A percentile compares a stretch with the other conserved stretches of the same genome.
These are phyloP conservation scores for Hippophae rhamnoides DNA, from an alignment of 306 rosid species.

Conservation along the genomic window DNA sequence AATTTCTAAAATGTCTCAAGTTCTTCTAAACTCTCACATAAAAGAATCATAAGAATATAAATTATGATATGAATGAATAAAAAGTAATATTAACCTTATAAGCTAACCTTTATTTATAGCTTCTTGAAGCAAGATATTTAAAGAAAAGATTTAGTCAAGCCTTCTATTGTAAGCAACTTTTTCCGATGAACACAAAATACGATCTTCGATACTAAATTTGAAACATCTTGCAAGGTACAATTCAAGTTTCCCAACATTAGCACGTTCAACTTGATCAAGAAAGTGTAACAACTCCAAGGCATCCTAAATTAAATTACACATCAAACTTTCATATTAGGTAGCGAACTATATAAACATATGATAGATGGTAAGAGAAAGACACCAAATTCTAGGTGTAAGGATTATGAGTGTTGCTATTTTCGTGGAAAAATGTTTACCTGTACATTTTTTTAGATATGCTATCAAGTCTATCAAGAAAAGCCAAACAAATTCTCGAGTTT, in stretches of 20 bases:
- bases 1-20: conserved; percentile 57
- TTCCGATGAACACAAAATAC: conserved; percentile 87
- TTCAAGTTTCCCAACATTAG: conserved; percentile 52
- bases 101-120: conserved; percentile 75
- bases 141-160: conserved; percentile 76
- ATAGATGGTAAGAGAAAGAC: neutral
- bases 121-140: conserved; percentile 72
- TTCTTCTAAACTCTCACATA: conserved; percentile 58
- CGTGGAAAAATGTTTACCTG: no score
- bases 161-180: conserved; percentile 86
- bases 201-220: conserved; percentile 93
- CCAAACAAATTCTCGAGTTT: no score
- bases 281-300: conserved; percentile 96
- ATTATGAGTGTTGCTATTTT: no score
- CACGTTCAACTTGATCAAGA: conserved; percentile 86
- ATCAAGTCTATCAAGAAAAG: no score
- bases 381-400: no score
- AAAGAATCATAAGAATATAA: conserved; percentile 14
- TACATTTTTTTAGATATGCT: no score
- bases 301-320: conserved; percentile 46
- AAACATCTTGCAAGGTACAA: conserved; percentile 75
- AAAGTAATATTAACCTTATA: conserved; percentile 1
- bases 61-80: neutral
- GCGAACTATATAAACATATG: neutral
- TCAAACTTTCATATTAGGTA: conserved; percentile 11